phyloP scores from a whole-genome alignment of 1,284 basidiomycete genomes.

The Puccinia coronata region DNA sequence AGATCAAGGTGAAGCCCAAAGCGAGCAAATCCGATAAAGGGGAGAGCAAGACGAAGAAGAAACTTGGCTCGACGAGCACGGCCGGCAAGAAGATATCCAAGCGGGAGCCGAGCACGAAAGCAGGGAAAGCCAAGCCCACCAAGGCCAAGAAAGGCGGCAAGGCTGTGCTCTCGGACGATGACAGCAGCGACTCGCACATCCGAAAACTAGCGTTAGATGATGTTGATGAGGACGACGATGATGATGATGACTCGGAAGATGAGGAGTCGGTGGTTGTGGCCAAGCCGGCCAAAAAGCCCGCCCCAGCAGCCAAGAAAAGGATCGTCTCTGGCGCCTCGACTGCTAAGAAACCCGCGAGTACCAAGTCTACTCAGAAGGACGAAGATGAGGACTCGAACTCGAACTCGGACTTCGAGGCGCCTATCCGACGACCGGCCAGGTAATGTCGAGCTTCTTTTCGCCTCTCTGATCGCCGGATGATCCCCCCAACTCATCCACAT shows the following conservation, averaged over 20 bases:
- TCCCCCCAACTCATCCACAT: neutral
- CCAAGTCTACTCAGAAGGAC: neutral
- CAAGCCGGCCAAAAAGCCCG: no score
- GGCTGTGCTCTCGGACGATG: neutral
- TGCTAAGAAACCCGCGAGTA: neutral
- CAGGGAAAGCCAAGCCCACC: neutral
- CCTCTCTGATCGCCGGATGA: neutral
- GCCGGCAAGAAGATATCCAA: conserved; percentile 3
- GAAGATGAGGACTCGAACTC: neutral
- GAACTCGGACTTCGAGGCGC: neutral
- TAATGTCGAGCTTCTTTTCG: neutral
- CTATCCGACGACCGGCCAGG: neutral
- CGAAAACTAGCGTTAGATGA: neutral
- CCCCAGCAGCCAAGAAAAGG: conserved; percentile 1
- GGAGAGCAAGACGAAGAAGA: conserved; percentile 20
- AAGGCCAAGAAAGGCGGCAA: neutral
- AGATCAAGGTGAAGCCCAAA: conserved; percentile 22
- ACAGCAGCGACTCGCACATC: conserved; percentile 4
- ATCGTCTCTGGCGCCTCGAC: neutral
- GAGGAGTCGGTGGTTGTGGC: no score
- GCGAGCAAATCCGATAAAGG: neutral
- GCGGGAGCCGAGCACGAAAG: neutral
- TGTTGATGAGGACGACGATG: neutral
- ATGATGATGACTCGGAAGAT: neutral
- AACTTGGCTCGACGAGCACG: neutral